phyloP scores from a whole-genome alignment of 371 early-diverging fungal genomes.

The Neoconidiobolus thromboides region DNA sequence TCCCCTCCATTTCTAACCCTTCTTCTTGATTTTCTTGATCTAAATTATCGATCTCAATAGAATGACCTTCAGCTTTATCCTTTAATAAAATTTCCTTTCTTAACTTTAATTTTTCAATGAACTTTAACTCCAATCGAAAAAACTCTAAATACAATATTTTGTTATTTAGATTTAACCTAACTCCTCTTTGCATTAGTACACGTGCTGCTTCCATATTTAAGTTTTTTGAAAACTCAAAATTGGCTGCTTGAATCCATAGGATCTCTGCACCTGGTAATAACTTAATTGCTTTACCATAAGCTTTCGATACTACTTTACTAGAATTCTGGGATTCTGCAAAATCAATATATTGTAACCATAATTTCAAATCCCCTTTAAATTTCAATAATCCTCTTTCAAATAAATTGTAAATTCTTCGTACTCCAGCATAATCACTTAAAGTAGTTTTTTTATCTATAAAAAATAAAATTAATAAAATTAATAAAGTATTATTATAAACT shows the following conservation, averaged over 20 bases:
- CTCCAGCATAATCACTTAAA: constrained; percentile 39
- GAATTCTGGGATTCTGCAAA: constrained; percentile 32
- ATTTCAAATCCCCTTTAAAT: constrained; percentile 54
- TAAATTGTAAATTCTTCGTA: constrained; percentile 46
- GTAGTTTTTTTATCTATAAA: constrained; percentile 10
- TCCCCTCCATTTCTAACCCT: no score
- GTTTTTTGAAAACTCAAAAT: constrained; percentile 72
- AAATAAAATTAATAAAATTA: not conserved
- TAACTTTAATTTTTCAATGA: constrained; percentile 62
- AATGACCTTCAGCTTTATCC: no score
- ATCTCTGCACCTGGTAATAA: constrained; percentile 57
- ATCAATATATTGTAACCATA: constrained; percentile 86
- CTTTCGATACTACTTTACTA: not conserved
- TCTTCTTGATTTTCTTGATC: no score
- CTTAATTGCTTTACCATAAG: constrained; percentile 48
- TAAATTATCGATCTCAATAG: no score
- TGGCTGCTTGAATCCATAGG: constrained; percentile 82
- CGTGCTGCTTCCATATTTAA: constrained; percentile 63
- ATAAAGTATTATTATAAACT: constrained; percentile 9
- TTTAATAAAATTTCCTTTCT: constrained; percentile 48
- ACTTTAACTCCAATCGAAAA: constrained; percentile 77
- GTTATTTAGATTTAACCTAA: constrained; percentile 59
- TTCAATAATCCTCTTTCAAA: constrained; percentile 60
- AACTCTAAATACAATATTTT: constrained; percentile 75
- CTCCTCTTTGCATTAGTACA: constrained; percentile 64